Base-by-base conservation (phyloP, 768 basidiomycete species). In the Lentinula lateritia region DNA sequence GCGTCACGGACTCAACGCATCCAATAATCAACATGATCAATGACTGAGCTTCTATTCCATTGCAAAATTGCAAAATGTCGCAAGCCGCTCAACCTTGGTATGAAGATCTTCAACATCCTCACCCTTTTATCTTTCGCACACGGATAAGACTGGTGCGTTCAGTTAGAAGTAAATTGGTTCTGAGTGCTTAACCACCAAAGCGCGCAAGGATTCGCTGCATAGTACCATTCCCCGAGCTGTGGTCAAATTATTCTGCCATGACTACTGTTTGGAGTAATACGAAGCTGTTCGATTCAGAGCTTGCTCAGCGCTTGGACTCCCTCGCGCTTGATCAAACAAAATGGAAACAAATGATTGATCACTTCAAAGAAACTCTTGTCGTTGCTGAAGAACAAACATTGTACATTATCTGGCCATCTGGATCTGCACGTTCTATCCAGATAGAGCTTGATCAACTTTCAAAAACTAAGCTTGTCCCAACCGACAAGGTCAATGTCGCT, bases 301-400 rank as follows among this genome's bases (percentile, higher is more conserved):
- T 56, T 34, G 39, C 39, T 16, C 23, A 42, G 10, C 41, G 39
- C 12, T 15, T 45, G 12, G 15, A 48, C 3, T 23, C 9, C 5
- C 28, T 8, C 6, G 61, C 72, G 5, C 73, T 79, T n/a, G 52
- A 73, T 9, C 62, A 66, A 6, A 63, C 68, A 2, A 60, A 64
- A 35, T 90, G 88, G 87, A 71, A 67, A 23, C 48, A 46, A 16
- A 76, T 84, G 73, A 68, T 83, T 16, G 66, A 74, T 5, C 69
- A 77, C 45, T 88, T 80, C 74, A 72, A 75, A 52, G 83, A 85
- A 55, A 75, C 82, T 35, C 73, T 86, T 59, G 80, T 80, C 52
- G 78, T 85, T 7, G 81, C 79, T 50, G 74, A 80, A 64, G 45
- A 67, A 65, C 20, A 65, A 66, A 58, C 66, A 77, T 42, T 79